Conservation (phyloP, 1,284 basidiomycete genomes). For the Tylopilus sp. region DNA sequence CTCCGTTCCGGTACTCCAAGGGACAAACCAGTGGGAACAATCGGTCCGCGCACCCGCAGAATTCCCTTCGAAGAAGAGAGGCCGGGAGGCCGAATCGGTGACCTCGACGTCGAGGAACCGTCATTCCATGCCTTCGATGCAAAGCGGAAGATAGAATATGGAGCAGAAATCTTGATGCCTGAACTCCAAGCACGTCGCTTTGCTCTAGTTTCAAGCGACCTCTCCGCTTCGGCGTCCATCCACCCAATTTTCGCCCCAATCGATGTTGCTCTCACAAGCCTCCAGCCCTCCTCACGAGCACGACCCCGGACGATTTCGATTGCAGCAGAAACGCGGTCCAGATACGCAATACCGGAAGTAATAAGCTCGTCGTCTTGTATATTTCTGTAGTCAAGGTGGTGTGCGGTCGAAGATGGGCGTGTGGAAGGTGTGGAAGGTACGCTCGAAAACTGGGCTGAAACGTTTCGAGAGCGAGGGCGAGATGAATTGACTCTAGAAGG, state of each 20-base stretch:
- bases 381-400: constrained; percentile 2
- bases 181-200: constrained; percentile 38
- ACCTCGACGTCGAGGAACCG: background rate
- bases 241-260: constrained; percentile 26
- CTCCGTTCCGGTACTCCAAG: constrained; percentile 27
- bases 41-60: constrained; percentile 20
- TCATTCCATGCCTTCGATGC: constrained; percentile 21
- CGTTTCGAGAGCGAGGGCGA: constrained; percentile 27
- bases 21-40: constrained; percentile 31
- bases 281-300: constrained; percentile 33
- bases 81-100: constrained; percentile 24
- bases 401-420: background rate
- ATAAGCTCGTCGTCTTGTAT: constrained; percentile 19
- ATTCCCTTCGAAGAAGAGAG: constrained; percentile 10
- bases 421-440: background rate
- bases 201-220: constrained; percentile 27
- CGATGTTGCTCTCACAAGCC: constrained; percentile 21
- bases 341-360: constrained; percentile 9
- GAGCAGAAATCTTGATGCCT: constrained; percentile 30
- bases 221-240: constrained; percentile 28
- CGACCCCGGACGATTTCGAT: constrained; percentile 30
- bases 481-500: constrained; percentile 23
- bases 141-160: constrained; percentile 16
- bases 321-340: constrained; percentile 23
- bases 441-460: constrained; percentile 4